Base-by-base conservation (phyloP, 345 rosid genomes). In the Bruguiera sexangula region DNA sequence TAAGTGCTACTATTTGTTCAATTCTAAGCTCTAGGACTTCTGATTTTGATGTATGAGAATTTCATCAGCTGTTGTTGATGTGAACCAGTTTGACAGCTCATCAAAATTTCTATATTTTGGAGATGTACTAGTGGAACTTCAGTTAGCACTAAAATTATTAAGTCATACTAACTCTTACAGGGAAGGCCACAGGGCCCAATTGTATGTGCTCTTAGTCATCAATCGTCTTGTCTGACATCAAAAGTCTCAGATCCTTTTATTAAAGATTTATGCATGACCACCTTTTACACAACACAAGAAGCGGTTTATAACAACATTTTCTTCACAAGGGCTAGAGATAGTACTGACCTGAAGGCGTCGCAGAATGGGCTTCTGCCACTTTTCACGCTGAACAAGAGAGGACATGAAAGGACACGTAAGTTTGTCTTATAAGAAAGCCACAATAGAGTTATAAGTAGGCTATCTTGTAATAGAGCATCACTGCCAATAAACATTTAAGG, bases 281-380 rank as follows among this genome's bases (percentile, higher is more conserved):
- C 29, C 30, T 54, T 54, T 9, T 37, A 32, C 27, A 58, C 16
- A 22, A 60, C 22, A 16, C 43, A 27, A 43, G 18, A 46, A 65
- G 22, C 36, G 61, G 62, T 67, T 61, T 27, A 26, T 63, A 32
- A 0, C 22, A 63, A 22, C 20, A 68, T 10, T 55, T 50, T 19
- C 43, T 58, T 71, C 31, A 59, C 20, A 22, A 31, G 20, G 60
- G 46, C 60, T 69, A 75, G 73, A 60, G 27, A 78, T 20, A 34
- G 62, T 43, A 79, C 83, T 81, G 67, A 95, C 99, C 99, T 95
- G 99, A 71, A 92, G 80, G n/a, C 97, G 96, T 60, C 99, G 94
- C 74, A 96, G 80, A 75, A 90, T 64, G 70, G 99, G 99, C 81
- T 96, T 96, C 87, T 96, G 97, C 99, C 98, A 90, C 76, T 87